Percentiles rank a stretch among this genome's conserved stretches.
Evolutionary conservation across 192 early-diverging fungal species (phyloP).

Genomic region (Linnemannia zychae): DNA sequence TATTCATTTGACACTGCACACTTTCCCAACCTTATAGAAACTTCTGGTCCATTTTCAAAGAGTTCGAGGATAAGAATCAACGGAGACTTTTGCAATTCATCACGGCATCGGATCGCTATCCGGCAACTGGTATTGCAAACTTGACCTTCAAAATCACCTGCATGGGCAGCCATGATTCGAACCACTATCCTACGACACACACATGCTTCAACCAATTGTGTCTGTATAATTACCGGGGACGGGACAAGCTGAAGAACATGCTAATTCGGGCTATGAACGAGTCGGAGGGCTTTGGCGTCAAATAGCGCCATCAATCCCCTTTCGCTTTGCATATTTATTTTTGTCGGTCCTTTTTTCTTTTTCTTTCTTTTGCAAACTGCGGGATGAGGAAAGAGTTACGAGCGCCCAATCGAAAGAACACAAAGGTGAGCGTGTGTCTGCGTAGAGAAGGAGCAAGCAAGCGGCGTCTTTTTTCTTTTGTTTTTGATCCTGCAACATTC

Average conservation of each 20-base stretch:
- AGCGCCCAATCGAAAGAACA: background rate
- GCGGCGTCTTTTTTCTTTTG: background rate
- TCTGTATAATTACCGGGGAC: conserved; percentile 80
- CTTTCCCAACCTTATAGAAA: conserved; percentile 33
- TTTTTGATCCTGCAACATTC: conserved; percentile 3
- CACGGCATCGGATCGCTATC: conserved; percentile 94
- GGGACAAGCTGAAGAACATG: conserved; percentile 76
- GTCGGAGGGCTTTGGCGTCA: conserved; percentile 82
- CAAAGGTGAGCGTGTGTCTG: background rate
- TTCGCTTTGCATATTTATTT: conserved; percentile 5
- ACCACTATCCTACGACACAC: conserved; percentile 89
- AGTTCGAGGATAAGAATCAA: conserved; percentile 74
- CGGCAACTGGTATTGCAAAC: conserved; percentile 79
- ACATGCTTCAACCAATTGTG: conserved; percentile 96
- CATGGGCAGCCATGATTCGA: conserved; percentile 69
- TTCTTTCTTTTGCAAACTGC: background rate
- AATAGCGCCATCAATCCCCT: conserved; percentile 15
- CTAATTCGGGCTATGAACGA: conserved; percentile 82
- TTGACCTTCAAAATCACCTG: conserved; percentile 80
- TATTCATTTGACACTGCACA: conserved; percentile 2
- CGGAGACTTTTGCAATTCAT: conserved; percentile 88
- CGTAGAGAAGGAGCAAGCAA: background rate
- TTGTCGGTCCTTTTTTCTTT: background rate
- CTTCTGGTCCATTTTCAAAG: conserved; percentile 87
- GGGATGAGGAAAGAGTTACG: background rate